These are phyloP conservation scores for Ulota crispa DNA, from an alignment of 225 moss, liverwort and hornwort genomes.

Conservation along the genomic window DNA sequence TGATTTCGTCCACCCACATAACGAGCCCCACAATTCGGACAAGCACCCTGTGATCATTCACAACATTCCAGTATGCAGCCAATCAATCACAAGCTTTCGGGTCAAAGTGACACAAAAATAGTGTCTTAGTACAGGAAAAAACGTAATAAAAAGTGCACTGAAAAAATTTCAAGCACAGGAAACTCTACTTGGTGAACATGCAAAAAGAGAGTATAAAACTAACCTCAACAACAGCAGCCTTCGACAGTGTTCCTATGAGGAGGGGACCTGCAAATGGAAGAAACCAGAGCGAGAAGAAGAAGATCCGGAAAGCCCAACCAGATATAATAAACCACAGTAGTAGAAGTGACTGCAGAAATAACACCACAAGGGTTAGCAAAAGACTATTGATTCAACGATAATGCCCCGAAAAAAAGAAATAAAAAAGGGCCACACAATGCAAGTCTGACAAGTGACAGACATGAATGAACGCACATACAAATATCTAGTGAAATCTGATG, in stretches of 20 bases:
- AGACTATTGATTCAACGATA: not conserved
- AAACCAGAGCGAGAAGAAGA: conserved; percentile 97
- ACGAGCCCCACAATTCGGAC: conserved; percentile 91
- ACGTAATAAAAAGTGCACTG: not conserved
- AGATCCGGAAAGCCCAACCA: conserved; percentile 94
- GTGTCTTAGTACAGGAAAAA: too few relatives aligned
- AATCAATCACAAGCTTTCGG: not conserved
- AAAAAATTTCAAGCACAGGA: not conserved
- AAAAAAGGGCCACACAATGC: conserved; percentile 1
- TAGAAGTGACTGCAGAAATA: conserved; percentile 70
- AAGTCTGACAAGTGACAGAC: not conserved
- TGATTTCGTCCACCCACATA: conserved; percentile 86
- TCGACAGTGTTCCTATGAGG: conserved; percentile 77
- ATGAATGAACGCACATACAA: not conserved
- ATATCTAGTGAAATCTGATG: not conserved
- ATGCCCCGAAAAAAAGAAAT: not conserved
- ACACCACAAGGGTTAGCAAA: conserved; percentile 24
- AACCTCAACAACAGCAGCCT: conserved; percentile 94
- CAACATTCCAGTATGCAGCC: conserved; percentile 17
- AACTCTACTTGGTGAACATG: not conserved
- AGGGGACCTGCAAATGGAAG: conserved; percentile 92
- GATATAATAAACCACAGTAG: conserved; percentile 88
- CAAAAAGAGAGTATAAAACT: conserved; percentile 18
- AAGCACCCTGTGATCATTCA: conserved; percentile 58
- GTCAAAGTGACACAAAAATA: too few relatives aligned